Percentiles rank a stretch among this genome's conserved stretches.
Conservation (phyloP, 257 asterid species). For the Ligustrum vulgare region DNA sequence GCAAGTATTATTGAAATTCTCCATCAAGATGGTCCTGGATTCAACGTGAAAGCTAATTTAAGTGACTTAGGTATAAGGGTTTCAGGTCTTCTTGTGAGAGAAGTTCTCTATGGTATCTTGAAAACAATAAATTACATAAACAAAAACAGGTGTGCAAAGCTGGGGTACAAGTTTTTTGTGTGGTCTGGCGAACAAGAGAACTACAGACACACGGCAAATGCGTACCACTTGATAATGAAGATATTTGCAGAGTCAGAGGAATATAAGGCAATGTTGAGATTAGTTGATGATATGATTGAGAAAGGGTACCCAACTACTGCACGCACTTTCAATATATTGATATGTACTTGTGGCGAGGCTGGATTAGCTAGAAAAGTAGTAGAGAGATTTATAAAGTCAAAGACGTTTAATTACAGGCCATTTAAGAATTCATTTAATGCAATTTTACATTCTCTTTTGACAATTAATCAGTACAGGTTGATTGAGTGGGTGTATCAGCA, state of each 20-base stretch:
- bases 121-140: constrained; percentile 53
- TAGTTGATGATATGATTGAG: constrained; percentile 80
- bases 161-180: constrained; percentile 85
- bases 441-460: constrained; percentile 69
- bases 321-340: constrained; percentile 79
- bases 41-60: constrained; percentile 56
- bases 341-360: constrained; percentile 89
- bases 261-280: constrained; percentile 90
- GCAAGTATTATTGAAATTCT: constrained; percentile 68
- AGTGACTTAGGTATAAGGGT: constrained; percentile 53
- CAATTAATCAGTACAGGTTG: constrained; percentile 62
- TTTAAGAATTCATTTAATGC: constrained; percentile 80
- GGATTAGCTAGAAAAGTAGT: constrained; percentile 84
- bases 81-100: constrained; percentile 85
- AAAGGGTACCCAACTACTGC: constrained; percentile 83
- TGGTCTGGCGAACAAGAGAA: constrained; percentile 86
- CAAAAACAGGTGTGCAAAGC: constrained; percentile 71
- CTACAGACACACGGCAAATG: constrained; percentile 61
- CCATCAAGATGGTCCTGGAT: constrained; percentile 75
- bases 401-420: constrained; percentile 80
- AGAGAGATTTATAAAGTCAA: constrained; percentile 83
- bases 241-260: constrained; percentile 82
- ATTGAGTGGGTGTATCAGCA: constrained; percentile 91
- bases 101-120: constrained; percentile 72
- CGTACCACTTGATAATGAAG: constrained; percentile 74